Percentiles rank a stretch among this genome's conserved stretches.
Evolutionary conservation across 2,329 filamentous ascomycete genomes (phyloP).

Genomic region (Alternaria infectoria): DNA sequence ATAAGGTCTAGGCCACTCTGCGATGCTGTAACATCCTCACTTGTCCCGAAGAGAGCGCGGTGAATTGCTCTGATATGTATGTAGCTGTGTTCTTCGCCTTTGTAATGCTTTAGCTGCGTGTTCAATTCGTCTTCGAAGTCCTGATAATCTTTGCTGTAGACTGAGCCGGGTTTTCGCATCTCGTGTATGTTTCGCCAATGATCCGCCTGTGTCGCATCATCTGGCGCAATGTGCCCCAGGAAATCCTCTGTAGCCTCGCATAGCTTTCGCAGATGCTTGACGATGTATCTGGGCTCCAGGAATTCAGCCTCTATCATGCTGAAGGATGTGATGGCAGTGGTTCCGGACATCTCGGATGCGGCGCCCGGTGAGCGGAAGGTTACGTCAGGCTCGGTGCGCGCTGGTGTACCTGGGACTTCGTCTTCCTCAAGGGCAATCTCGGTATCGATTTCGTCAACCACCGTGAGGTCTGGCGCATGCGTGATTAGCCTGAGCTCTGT

Average conservation of each 20-base stretch:
- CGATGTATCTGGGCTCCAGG: constrained; percentile 51
- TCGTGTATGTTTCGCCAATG: constrained; percentile 33
- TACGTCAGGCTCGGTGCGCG: constrained; percentile 11
- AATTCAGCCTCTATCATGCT: constrained; percentile 52
- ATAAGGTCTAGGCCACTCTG: constrained; percentile 48
- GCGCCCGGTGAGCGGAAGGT: constrained; percentile 44
- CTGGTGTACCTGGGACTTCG: constrained; percentile 30
- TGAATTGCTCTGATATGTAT: constrained; percentile 50
- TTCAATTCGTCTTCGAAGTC: constrained; percentile 44
- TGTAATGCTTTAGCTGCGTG: constrained; percentile 46
- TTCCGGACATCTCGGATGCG: constrained; percentile 54
- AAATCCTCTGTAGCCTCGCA: constrained; percentile 37
- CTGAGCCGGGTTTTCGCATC: constrained; percentile 46
- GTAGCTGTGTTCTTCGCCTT: constrained; percentile 48
- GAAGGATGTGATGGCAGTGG: constrained; percentile 55
- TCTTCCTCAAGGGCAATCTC: constrained; percentile 27
- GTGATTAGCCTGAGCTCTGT: constrained; percentile 15
- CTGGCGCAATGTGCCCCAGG: constrained; percentile 38
- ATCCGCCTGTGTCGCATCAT: constrained; percentile 25
- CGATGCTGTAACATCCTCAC: constrained; percentile 20
- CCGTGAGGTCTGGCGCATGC: constrained; percentile 37
- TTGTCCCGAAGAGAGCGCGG: constrained; percentile 46
- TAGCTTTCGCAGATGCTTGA: constrained; percentile 51
- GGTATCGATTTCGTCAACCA: constrained; percentile 41
- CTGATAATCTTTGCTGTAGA: constrained; percentile 47